Evolutionary conservation across 805 yeast species (phyloP), one percentile per base, ranked within the genome.

Genomic region (Priceomyces castillae): DNA sequence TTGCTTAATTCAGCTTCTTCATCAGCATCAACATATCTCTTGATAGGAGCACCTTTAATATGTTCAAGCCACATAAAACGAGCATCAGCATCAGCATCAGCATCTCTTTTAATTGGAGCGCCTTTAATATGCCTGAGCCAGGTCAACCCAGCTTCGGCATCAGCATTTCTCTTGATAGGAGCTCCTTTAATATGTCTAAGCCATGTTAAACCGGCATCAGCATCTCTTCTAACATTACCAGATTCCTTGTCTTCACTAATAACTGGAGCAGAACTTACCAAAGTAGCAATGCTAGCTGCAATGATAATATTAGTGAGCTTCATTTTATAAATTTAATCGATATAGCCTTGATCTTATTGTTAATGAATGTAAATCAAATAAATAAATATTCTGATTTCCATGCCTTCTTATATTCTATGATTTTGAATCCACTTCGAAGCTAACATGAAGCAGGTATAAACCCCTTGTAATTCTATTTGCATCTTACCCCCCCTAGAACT

Each of bases 121-220:
- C 52, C 51, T 20, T 37, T 39, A 34, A 26, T 37, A 19, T 39
- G 23, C 19, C 36, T 36, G 37, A 40, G 42, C 48, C 46, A 47
- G 15, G 4, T 5, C 38, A 44, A 44, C n/a, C 37, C 46, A 10
- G 57, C 60, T 30, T 58, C 57, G 16, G 59, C 63, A 7, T 56
- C 58, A 18, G 59, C 31, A n/a, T 34, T 42, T 26, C 52, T 57
- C 43, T 40, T 47, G 20, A 56, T 47, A 11, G 53, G 54, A 36
- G 50, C 49, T 25, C 52, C 51, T 18, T 37, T 39, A 35, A 30
- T 37, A 22, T 39, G 23, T 18, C 34, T 37, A 30, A 40, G 40
- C 48, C 44, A 46, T 16, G 50, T 54, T 11, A 61, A 61, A 17
- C 46, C 56, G 12, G 58, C 60, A 34, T 59, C 57, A 25, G 59